Percentiles rank a stretch among this genome's conserved stretches.
phyloP scores from a whole-genome alignment of 2,329 filamentous ascomycete genomes.

The Neofusicoccum sp. region DNA sequence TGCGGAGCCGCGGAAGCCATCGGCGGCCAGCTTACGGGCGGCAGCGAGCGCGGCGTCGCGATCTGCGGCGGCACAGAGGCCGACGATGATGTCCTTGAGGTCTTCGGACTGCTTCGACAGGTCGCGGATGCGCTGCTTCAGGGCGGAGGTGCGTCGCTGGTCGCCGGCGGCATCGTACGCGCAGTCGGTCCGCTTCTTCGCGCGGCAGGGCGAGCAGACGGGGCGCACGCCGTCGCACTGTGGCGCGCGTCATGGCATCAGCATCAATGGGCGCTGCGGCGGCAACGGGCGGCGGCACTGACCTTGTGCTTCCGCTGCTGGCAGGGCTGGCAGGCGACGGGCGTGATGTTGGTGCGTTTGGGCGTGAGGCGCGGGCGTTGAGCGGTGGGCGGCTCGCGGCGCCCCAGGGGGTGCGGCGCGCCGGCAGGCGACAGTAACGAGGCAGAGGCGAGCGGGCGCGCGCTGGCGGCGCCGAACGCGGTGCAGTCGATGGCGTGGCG shows the following conservation, averaged over 20 bases:
- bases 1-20: not conserved
- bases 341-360: constrained; percentile 15
- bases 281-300: constrained; percentile 21
- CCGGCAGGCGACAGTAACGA: not conserved
- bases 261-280: too few relatives aligned
- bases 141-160: constrained; percentile 23
- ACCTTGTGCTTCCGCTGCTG: constrained; percentile 23
- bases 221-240: constrained; percentile 25
- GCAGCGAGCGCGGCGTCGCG: not conserved
- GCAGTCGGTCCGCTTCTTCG: constrained; percentile 22
- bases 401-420: not conserved
- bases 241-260: not conserved
- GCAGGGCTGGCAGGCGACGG: constrained; percentile 22
- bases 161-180: constrained; percentile 25
- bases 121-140: constrained; percentile 24
- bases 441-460: too few relatives aligned
- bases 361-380: not conserved
- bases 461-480: too few relatives aligned
- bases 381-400: not conserved
- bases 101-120: constrained; percentile 14
- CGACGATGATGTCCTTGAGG: constrained; percentile 9
- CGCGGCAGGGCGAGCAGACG: constrained; percentile 22
- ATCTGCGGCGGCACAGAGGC: not conserved
- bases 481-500: too few relatives aligned
- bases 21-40: not conserved